Conservation (phyloP, 768 basidiomycete species). For the Phlebiopsis flavidoalba region DNA sequence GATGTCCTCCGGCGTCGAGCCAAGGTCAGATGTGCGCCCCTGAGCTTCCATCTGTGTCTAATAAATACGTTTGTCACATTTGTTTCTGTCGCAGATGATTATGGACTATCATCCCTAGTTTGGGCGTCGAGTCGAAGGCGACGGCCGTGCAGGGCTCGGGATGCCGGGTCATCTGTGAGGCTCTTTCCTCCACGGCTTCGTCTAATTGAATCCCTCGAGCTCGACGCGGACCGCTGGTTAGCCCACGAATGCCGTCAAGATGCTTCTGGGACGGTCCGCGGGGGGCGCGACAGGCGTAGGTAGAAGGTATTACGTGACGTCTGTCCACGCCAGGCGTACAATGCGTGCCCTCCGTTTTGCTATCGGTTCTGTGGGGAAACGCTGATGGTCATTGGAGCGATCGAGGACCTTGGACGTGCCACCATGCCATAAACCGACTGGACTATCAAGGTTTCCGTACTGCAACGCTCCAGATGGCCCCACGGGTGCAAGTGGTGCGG, state of each 20-base stretch:
- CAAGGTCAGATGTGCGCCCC: background rate
- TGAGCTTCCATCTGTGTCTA: background rate
- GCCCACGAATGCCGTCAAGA: background rate
- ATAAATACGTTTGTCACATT: background rate
- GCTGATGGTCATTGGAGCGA: background rate
- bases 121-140: background rate
- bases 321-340: too few relatives aligned
- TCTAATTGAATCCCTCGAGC: background rate
- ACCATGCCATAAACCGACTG: background rate
- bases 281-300: background rate
- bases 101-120: background rate
- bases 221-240: background rate
- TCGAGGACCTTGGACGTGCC: background rate
- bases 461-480: background rate
- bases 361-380: background rate
- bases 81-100: background rate
- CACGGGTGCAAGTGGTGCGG: background rate
- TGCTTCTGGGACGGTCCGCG: background rate
- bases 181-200: background rate
- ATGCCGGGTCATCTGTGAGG: background rate
- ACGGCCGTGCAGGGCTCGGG: background rate
- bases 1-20: background rate
- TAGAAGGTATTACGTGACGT: background rate
- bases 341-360: background rate
- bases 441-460: background rate